Evolutionary conservation across 2,329 filamentous ascomycete genomes (phyloP).

Genomic region (Talaromyces amestolkiae): DNA sequence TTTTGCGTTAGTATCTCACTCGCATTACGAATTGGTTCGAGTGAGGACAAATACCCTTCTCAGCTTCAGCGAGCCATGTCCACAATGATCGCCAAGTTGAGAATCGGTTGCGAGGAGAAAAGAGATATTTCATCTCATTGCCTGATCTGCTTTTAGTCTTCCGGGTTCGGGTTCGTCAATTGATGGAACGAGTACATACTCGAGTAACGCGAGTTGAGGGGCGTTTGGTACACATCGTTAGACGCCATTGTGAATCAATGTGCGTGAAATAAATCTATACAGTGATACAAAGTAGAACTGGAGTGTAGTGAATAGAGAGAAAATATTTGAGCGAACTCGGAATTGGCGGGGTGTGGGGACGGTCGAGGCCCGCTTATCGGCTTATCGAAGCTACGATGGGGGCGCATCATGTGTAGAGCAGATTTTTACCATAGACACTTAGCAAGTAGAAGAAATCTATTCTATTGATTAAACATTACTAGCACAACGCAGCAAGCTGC

Average conservation of each 20-base stretch:
- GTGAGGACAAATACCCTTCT: constrained; percentile 52
- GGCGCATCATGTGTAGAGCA: not conserved
- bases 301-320: not conserved
- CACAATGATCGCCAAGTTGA: constrained; percentile 82
- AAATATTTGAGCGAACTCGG: constrained; percentile 4
- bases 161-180: not conserved
- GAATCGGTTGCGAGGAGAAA: constrained; percentile 71
- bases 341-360: constrained; percentile 12
- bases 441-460: not conserved
- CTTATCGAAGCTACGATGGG: constrained; percentile 4
- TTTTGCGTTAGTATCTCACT: not conserved
- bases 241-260: not conserved
- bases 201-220: constrained; percentile 70
- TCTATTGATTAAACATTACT: constrained; percentile 13
- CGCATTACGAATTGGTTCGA: no score
- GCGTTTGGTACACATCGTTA: constrained; percentile 61
- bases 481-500: constrained; percentile 49
- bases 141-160: constrained; percentile 26
- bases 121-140: constrained; percentile 73
- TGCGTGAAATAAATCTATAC: not conserved
- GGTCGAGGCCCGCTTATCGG: constrained; percentile 1
- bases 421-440: constrained; percentile 17
- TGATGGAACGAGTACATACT: constrained; percentile 38
- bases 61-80: constrained; percentile 77
- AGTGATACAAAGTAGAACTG: not conserved